Conservation (phyloP, 2,329 filamentous ascomycete species). For the Capronia americana region DNA sequence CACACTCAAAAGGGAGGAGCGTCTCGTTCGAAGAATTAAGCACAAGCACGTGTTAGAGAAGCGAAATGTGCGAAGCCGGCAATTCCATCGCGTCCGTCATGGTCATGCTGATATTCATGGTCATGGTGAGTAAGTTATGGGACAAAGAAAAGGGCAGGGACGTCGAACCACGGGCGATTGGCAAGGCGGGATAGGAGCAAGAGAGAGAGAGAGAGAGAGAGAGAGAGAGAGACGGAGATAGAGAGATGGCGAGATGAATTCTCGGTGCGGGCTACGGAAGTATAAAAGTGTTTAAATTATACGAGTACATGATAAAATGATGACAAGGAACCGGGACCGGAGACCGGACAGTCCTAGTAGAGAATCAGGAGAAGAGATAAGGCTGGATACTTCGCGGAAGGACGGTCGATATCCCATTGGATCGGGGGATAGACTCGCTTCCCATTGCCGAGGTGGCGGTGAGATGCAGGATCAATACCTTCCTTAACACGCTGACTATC, state of each 20-base stretch:
- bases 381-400: neutral
- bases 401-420: neutral
- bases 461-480: neutral
- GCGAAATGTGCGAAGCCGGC: constrained; percentile 23
- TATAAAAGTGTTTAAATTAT: no score
- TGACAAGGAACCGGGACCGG: no score
- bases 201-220: neutral
- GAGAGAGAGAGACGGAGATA: neutral
- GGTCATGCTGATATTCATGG: constrained; percentile 4
- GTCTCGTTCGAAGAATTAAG: neutral
- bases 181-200: neutral
- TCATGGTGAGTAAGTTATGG: neutral
- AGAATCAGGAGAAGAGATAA: constrained; percentile 1
- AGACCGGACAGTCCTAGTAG: neutral
- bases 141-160: neutral
- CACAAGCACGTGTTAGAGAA: constrained; percentile 20
- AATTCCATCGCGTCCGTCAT: constrained; percentile 17
- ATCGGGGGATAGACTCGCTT: neutral
- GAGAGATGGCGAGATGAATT: neutral
- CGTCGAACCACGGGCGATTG: neutral
- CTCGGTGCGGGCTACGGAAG: no score
- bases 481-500: no score
- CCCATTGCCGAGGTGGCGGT: neutral
- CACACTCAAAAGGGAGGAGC: neutral
- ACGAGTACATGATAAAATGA: no score